Evolutionary conservation across 108 stramenopile species (phyloP).

Genomic region (Cylindrotheca closterium): DNA sequence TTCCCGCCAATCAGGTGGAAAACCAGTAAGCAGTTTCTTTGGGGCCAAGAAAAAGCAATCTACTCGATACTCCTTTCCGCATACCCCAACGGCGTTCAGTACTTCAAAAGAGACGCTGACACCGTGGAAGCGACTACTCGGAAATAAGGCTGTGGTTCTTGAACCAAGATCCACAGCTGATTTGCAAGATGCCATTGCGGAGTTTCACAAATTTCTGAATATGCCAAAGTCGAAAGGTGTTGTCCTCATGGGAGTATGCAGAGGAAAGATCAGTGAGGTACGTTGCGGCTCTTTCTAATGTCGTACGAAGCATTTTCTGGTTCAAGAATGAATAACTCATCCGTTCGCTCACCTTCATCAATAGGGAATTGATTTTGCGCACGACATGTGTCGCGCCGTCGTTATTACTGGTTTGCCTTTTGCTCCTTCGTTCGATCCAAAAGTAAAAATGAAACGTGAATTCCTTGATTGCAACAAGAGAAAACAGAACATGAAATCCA

Average conservation of each 20-base stretch:
- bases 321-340: no score
- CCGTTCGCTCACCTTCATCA: not conserved
- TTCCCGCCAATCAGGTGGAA: constrained; percentile 21
- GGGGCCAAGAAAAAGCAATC: constrained; percentile 41
- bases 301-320: no score
- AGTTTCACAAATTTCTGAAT: constrained; percentile 83
- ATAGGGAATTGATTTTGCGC: constrained; percentile 90
- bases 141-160: constrained; percentile 70
- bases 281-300: no score
- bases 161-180: constrained; percentile 83
- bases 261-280: constrained; percentile 84
- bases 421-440: constrained; percentile 91
- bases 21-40: constrained; percentile 32
- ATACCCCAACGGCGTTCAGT: constrained; percentile 9
- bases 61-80: constrained; percentile 45
- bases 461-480: constrained; percentile 83
- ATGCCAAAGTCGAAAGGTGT: constrained; percentile 74
- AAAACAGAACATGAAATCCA: constrained; percentile 37
- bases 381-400: constrained; percentile 93
- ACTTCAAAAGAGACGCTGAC: constrained; percentile 27
- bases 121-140: constrained; percentile 76
- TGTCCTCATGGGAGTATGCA: constrained; percentile 93
- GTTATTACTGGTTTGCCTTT: constrained; percentile 97
- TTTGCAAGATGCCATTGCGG: constrained; percentile 81
- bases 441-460: constrained; percentile 91